These are phyloP conservation scores for Eucalyptus globulus DNA, from an alignment of 345 rosid genomes.

Conservation along the genomic window DNA sequence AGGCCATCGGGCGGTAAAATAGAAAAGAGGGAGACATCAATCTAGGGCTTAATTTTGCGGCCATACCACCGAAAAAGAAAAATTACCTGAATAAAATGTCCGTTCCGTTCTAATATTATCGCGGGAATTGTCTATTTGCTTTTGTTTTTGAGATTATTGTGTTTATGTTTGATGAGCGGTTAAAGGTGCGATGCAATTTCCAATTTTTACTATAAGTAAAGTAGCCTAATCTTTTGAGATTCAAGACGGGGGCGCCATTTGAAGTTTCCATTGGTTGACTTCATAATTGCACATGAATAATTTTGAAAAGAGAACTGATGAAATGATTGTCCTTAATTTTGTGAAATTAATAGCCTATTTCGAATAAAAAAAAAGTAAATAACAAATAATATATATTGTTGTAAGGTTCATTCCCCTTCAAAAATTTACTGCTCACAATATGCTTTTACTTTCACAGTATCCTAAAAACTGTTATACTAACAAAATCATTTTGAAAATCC, in stretches of 20 bases:
- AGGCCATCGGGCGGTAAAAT: not conserved
- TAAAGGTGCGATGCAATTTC: not conserved
- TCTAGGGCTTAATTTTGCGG: not conserved
- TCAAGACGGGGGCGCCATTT: not conserved
- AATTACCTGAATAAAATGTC: not conserved
- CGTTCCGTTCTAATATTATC: not conserved
- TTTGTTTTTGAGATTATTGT: not conserved
- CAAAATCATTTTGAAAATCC: not conserved
- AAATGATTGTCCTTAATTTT: not conserved
- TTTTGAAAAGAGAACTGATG: not conserved
- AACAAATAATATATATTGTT: no score
- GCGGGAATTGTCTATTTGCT: not conserved
- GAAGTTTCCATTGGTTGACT: not conserved
- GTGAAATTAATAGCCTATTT: not conserved
- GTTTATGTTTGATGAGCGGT: not conserved
- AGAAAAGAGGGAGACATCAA: not conserved
- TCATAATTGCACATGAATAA: not conserved
- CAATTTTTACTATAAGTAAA: no score
- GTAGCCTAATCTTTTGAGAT: not conserved
- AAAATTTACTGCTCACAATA: no score
- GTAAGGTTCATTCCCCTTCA: no score
- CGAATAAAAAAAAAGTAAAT: no score
- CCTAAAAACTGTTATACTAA: not conserved
- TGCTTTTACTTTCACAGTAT: rapidly evolving
- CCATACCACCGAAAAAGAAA: not conserved